phyloP scores from a whole-genome alignment of 1,284 basidiomycete genomes.

The Psilocybe mexicana region DNA sequence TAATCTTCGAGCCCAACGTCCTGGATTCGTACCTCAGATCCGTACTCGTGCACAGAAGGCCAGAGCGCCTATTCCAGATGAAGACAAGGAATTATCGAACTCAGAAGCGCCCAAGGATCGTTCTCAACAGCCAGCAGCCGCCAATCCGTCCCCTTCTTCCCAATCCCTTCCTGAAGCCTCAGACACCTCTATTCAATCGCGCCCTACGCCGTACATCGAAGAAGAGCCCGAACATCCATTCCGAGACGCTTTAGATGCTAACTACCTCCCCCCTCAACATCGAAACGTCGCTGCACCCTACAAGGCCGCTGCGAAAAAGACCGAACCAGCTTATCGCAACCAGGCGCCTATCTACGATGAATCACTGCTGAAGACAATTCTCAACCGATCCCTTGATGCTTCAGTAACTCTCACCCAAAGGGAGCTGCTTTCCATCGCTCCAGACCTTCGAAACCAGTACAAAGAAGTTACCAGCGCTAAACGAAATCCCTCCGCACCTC shows the following conservation, averaged over 20 bases:
- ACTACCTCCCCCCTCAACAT: constrained; percentile 6
- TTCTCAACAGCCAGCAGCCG: not conserved
- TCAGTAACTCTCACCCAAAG: constrained; percentile 8
- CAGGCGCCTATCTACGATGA: constrained; percentile 10
- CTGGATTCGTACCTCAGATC: constrained; percentile 3
- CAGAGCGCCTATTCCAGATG: not conserved
- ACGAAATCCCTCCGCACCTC: not conserved
- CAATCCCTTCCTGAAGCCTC: too few species aligned
- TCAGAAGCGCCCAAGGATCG: not conserved
- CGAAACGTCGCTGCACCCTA: constrained; percentile 8
- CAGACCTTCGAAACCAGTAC: constrained; percentile 12
- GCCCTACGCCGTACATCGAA: not conserved
- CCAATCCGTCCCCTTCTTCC: not conserved
- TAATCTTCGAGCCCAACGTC: not conserved
- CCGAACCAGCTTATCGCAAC: constrained; percentile 11
- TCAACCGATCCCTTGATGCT: constrained; percentile 5
- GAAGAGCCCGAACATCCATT: constrained; percentile 14
- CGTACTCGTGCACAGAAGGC: constrained; percentile 3
- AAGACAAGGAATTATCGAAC: not conserved
- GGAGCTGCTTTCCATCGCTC: constrained; percentile 13
- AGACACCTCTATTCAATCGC: not conserved
- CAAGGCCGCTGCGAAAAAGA: constrained; percentile 1
- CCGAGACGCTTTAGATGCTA: constrained; percentile 8
- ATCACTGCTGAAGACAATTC: constrained; percentile 1
- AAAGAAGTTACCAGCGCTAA: constrained; percentile 7